Percentiles rank a stretch among this genome's conserved stretches.
Conservation (phyloP, 129 eudicot genomes). For the Silybum marianum region DNA sequence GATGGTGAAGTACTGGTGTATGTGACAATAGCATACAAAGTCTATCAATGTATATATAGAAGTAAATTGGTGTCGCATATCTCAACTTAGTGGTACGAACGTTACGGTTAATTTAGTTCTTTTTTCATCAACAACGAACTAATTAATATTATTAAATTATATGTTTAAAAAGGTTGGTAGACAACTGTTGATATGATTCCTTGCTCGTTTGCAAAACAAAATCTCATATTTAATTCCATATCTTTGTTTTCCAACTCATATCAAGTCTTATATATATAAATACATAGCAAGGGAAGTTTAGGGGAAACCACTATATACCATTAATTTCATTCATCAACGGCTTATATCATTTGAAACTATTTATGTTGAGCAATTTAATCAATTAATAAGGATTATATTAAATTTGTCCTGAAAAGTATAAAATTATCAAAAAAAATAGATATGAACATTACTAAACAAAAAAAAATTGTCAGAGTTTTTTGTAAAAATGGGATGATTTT, state of each 20-base stretch:
- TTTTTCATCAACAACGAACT: not conserved
- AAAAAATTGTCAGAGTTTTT: too few species aligned
- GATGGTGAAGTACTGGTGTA: not conserved
- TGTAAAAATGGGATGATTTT: too few species aligned
- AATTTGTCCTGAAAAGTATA: too few species aligned
- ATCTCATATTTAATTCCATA: not conserved
- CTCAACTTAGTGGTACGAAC: not conserved
- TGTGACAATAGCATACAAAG: not conserved
- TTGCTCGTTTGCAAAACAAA: not conserved
- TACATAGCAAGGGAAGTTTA: too few species aligned
- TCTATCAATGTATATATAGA: not conserved
- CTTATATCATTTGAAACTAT: too few species aligned
- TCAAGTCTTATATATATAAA: not conserved
- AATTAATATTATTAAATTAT: not conserved
- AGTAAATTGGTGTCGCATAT: not conserved
- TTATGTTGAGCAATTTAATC: too few species aligned
- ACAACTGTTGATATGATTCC: not conserved
- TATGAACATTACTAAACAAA: too few species aligned
- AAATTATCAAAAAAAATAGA: too few species aligned
- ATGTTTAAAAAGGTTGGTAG: not conserved
- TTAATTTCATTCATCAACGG: too few species aligned
- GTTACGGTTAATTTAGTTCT: not conserved
- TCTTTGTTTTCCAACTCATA: not conserved
- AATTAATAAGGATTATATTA: too few species aligned
- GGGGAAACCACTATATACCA: too few species aligned